Base-by-base conservation (phyloP, 108 stramenopile genomes). In the Poteriospumella lacustris region DNA sequence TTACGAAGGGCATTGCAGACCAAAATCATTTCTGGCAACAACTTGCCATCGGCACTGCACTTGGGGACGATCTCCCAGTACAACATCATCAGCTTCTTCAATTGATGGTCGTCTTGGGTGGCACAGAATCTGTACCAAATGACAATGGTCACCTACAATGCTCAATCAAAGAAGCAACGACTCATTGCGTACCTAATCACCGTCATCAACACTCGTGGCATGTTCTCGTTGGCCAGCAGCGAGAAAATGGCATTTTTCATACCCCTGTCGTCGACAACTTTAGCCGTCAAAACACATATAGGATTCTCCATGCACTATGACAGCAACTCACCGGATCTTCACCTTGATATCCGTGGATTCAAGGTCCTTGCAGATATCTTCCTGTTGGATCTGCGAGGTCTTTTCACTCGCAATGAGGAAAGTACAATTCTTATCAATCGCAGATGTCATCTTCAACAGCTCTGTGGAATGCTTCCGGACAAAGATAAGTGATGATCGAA, bases 11-110 rank as follows among this genome's bases (percentile, higher is more conserved):
- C 97, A 75, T 99, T 99, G 84, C 98, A 97, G 5, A 81, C 96
- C 70, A 99, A 85, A 76, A 99, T 93, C 95, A 97, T 97, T 83
- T 99, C 97, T 33, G 94, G 94, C 56, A 96, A 89, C 34, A 97
- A 92, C 85, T 99, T 99, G 33, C 91, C 88, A 39, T 68, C 43
- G 5, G 60, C 60, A 34, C 92, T 91, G 79, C 94, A 93, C 85
- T 95, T 97, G 43, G 93, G 92, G 26, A 99, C 96, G 43, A 97
- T 92, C 80, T 99, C 99, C 97, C 97, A 99, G 86, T 96, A 99
- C 75, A 99, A 81, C 95, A 96, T 98, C 58, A 94, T 88, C 12
- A 97, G 88, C 83, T 99, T 99, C 84, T 98, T 97, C 38, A 99
- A 87, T 76, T 92, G 93, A 82, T 99, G 96, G 87, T 97, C 95